These are phyloP conservation scores for Microsporum canis DNA, from an alignment of 2,329 filamentous ascomycete species.

Conservation along the genomic window DNA sequence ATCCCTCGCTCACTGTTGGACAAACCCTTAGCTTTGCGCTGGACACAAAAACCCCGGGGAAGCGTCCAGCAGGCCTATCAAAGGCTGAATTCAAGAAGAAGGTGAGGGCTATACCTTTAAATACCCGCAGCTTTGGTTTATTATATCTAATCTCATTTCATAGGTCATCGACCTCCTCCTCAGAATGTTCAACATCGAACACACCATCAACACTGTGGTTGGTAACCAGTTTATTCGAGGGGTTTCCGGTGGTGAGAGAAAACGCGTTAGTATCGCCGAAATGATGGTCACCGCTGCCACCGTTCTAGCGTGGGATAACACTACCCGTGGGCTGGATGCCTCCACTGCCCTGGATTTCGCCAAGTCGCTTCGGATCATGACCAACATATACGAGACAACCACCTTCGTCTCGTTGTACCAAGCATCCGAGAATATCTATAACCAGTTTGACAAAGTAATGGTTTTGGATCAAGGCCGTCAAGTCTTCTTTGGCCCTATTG, in stretches of 20 bases:
- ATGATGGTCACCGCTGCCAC: constrained; percentile 66
- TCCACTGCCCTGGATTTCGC: constrained; percentile 56
- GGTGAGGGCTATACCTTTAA: constrained; percentile 2
- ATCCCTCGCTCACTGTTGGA: constrained; percentile 73
- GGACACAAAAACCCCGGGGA: constrained; percentile 73
- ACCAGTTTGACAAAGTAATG: constrained; percentile 71
- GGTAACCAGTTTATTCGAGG: constrained; percentile 72
- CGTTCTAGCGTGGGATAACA: constrained; percentile 65
- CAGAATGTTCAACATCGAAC: constrained; percentile 89
- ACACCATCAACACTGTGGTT: constrained; percentile 73
- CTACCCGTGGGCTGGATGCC: constrained; percentile 56
- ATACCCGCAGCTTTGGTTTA: not conserved
- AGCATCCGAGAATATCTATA: constrained; percentile 70
- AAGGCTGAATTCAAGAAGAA: constrained; percentile 65
- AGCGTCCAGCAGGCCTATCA: constrained; percentile 61
- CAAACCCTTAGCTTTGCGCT: constrained; percentile 79
- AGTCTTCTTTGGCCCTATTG: constrained; percentile 61
- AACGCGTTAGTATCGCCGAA: constrained; percentile 72
- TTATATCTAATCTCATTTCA: not conserved
- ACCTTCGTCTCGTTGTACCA: constrained; percentile 83
- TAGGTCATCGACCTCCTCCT: constrained; percentile 62
- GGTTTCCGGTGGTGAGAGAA: constrained; percentile 66
- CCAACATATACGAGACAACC: constrained; percentile 70
- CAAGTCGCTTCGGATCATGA: constrained; percentile 64
- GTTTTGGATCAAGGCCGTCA: constrained; percentile 66